phyloP scores from a whole-genome alignment of 805 yeast species.

The Lachancea thermotolerans region DNA sequence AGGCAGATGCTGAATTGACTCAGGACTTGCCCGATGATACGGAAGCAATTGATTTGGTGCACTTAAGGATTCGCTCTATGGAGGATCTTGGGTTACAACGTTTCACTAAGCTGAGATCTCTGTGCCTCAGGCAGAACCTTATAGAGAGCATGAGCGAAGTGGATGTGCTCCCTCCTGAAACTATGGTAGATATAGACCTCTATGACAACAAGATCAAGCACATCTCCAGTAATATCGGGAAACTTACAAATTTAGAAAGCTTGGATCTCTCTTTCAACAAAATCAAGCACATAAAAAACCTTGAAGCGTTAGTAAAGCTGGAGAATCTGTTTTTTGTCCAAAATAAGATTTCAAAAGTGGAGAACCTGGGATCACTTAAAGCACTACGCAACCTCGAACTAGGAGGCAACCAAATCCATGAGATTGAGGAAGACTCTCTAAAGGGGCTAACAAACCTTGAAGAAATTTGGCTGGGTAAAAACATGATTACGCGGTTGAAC shows the following conservation, averaged over 20 bases:
- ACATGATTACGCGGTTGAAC: constrained; percentile 58
- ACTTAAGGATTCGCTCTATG: constrained; percentile 58
- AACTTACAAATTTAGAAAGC: constrained; percentile 46
- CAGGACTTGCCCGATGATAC: constrained; percentile 49
- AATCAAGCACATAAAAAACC: constrained; percentile 75
- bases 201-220: constrained; percentile 90
- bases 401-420: constrained; percentile 74
- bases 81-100: constrained; percentile 53
- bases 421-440: constrained; percentile 38
- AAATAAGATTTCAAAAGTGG: constrained; percentile 71
- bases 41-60: constrained; percentile 58
- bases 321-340: constrained; percentile 80
- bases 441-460: constrained; percentile 48
- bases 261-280: constrained; percentile 88
- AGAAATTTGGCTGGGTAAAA: constrained; percentile 91
- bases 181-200: constrained; percentile 71
- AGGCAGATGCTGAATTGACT: constrained; percentile 64
- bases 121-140: constrained; percentile 80
- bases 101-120: constrained; percentile 48
- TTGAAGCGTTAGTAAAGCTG: constrained; percentile 54
- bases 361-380: constrained; percentile 50
- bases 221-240: constrained; percentile 63
- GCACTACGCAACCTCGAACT: constrained; percentile 68
- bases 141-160: constrained; percentile 67
- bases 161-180: constrained; percentile 49